These are phyloP conservation scores for Ogataea angusta DNA, from an alignment of 805 yeast species.

Conservation along the genomic window DNA sequence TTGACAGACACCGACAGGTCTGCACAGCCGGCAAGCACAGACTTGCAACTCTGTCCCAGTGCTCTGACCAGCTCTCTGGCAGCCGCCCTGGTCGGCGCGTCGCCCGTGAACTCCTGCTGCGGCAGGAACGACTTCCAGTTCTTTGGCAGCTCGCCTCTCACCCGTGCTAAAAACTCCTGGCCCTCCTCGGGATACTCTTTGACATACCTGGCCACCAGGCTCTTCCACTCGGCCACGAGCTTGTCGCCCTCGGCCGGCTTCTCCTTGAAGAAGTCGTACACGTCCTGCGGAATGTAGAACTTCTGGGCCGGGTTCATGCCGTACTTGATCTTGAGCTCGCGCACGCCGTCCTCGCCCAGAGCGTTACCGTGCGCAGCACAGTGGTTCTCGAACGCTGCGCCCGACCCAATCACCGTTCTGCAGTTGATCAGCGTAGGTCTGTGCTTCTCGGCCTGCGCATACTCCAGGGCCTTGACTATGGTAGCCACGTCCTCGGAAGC, in stretches of 20 bases:
- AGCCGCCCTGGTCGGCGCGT: constrained; percentile 92
- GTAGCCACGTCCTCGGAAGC: constrained; percentile 83
- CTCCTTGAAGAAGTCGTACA: constrained; percentile 63
- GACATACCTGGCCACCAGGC: constrained; percentile 55
- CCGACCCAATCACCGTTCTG: constrained; percentile 90
- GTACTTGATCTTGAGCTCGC: constrained; percentile 74
- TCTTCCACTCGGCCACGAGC: constrained; percentile 73
- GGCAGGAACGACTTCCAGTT: constrained; percentile 84
- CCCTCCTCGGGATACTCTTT: constrained; percentile 73
- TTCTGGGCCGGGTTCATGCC: constrained; percentile 87
- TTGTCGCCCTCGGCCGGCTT: constrained; percentile 60
- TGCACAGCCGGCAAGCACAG: constrained; percentile 91
- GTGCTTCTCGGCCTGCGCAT: constrained; percentile 29
- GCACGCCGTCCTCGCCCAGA: constrained; percentile 87
- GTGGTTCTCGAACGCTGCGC: constrained; percentile 81
- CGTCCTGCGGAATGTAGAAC: constrained; percentile 81
- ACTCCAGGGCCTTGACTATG: constrained; percentile 55
- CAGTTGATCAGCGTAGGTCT: constrained; percentile 83
- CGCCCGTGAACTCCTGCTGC: constrained; percentile 74
- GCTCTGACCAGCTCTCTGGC: constrained; percentile 75
- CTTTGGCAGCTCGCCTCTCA: constrained; percentile 71
- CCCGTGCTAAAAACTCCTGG: constrained; percentile 75
- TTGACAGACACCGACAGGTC: constrained; percentile 91
- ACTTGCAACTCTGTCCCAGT: constrained; percentile 61
- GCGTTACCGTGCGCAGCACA: constrained; percentile 96